Evolutionary conservation across 140 eudicot genomes (phyloP), one percentile per base, ranked within the genome.

Genomic region (Erigeron philadelphicus): DNA sequence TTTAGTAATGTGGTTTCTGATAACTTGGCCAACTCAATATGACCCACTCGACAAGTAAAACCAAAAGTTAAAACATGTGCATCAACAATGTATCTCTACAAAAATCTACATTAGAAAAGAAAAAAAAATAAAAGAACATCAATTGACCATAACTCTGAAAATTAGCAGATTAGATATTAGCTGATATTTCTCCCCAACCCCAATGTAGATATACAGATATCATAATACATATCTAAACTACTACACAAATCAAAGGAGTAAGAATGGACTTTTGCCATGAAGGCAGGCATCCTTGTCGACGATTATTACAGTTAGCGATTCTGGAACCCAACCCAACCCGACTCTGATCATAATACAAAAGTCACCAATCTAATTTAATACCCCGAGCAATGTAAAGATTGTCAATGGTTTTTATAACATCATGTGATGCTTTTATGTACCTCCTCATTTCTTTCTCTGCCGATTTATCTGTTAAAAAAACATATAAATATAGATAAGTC

Each of bases 281-380:
- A 65, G 72, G 48, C 57, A 65, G 72, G 58, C 57, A 65, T 38
- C 50, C 67, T 31, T 45, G 66, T 67, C 59, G 19, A 69, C 15
- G 18, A 64, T 76, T 69, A 69, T 76, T 61, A 52, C 49, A 61
- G 31, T 71, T 53, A 44, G 11, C 15, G 45, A 62, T 6, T 50
- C 48, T 35, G 69, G 61, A 76, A 47, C 48, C 52, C 42, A 60
- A 78, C 55, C 82, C 59, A 44, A 66, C 73, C 74, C 67, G 6
- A 44, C 54, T 21, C 23, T 23, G 72, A 47, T 55, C 76, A 49
- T 65, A 79, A 49, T 65, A 79, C 35, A 68, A 68, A 56, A 75
- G 64, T 90, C 89, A 91, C 97, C 97, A 91, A 74, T 91, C 97
- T 80, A 91, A 81, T 68, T 41, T 75, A 77, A 91, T 88, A 53